phyloP scores from a whole-genome alignment of 148 eudicot genomes.

The Talinum fruticosum region DNA sequence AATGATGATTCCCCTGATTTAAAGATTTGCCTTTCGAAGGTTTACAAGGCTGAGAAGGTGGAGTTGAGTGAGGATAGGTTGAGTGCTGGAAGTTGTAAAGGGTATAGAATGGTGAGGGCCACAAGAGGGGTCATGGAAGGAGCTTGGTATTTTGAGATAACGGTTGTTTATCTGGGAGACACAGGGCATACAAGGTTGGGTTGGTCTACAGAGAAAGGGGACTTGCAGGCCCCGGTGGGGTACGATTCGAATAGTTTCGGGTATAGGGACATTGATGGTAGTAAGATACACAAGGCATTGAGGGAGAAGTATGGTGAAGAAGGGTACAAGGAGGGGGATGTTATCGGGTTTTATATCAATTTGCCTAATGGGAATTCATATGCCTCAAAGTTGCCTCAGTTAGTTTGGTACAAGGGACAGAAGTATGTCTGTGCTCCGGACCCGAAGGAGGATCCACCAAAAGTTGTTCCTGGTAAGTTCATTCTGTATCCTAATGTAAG shows the following conservation, averaged over 20 bases:
- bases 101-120: conserved; percentile 95
- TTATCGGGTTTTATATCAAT: conserved; percentile 83
- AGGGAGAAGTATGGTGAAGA: conserved; percentile 91
- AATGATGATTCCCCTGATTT: conserved; percentile 63
- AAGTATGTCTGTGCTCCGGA: conserved; percentile 62
- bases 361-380: conserved; percentile 73
- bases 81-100: conserved; percentile 78
- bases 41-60: conserved; percentile 88
- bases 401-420: conserved; percentile 85
- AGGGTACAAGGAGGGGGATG: conserved; percentile 89
- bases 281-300: conserved; percentile 89
- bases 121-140: conserved; percentile 83
- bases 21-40: conserved; percentile 68
- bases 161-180: conserved; percentile 68
- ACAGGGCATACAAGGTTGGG: conserved; percentile 89
- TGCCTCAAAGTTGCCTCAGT: conserved; percentile 57
- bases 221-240: conserved; percentile 96
- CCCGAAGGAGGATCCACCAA: conserved; percentile 73
- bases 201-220: conserved; percentile 93
- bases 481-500: background rate
- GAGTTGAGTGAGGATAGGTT: conserved; percentile 80
- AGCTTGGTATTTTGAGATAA: conserved; percentile 93
- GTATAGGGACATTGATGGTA: conserved; percentile 94
- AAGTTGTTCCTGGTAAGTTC: conserved; percentile 72
- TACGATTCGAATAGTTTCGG: conserved; percentile 89